Percentiles rank a stretch among this genome's conserved stretches.
Conservation (phyloP, 1,139 yeast genomes). For the Kluyveromyces sp. region DNA sequence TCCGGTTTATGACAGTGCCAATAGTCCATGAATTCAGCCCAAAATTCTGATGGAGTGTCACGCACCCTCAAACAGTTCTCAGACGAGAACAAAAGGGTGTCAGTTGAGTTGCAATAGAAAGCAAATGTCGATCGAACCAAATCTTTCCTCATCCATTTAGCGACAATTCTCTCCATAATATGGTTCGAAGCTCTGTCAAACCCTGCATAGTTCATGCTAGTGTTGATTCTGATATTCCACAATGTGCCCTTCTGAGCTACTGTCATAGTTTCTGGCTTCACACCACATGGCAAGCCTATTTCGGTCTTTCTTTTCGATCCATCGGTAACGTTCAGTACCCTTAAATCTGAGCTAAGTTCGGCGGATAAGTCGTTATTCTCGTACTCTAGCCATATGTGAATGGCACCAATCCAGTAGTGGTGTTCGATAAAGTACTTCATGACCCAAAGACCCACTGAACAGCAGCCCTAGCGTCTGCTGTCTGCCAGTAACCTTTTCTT, state of each 20-base stretch:
- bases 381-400: constrained; percentile 11
- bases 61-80: constrained; percentile 31
- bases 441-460: too few species aligned
- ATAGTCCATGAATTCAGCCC: constrained; percentile 95
- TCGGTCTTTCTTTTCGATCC: not conserved
- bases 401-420: constrained; percentile 25
- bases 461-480: too few species aligned
- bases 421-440: constrained; percentile 30
- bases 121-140: constrained; percentile 10
- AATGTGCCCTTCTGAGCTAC: not conserved
- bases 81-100: constrained; percentile 10
- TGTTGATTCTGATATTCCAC: not conserved
- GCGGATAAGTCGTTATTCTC: not conserved
- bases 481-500: too few species aligned
- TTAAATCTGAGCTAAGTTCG: not conserved
- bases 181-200: constrained; percentile 12
- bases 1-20: constrained; percentile 97
- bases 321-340: not conserved
- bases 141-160: constrained; percentile 22
- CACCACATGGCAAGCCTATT: constrained; percentile 5
- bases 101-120: constrained; percentile 19
- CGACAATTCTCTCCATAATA: constrained; percentile 14
- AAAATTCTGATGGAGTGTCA: constrained; percentile 84
- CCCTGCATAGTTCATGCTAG: not conserved
- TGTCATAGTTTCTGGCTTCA: not conserved